Percentiles rank a stretch among this genome's conserved stretches.
phyloP scores from a whole-genome alignment of 2,329 filamentous ascomycete genomes.

The Clonostachys rosea region DNA sequence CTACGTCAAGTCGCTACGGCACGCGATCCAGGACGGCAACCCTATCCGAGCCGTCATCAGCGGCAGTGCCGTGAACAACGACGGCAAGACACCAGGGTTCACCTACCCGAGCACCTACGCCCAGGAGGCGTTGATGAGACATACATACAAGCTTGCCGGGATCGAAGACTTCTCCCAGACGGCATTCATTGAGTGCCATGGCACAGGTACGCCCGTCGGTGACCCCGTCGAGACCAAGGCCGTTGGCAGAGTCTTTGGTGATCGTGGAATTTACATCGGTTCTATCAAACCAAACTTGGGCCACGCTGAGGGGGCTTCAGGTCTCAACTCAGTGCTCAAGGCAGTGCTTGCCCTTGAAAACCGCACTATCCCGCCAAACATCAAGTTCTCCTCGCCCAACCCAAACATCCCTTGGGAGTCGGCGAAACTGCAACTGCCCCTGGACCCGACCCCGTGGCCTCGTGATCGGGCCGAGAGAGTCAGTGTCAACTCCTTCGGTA shows the following conservation, averaged over 20 bases:
- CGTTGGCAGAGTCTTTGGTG: conserved; percentile 20
- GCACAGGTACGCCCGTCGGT: conserved; percentile 36
- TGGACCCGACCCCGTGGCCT: conserved; percentile 15
- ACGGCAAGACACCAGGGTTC: conserved; percentile 32
- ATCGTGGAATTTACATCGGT: conserved; percentile 15
- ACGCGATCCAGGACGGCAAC: conserved; percentile 38
- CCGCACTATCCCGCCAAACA: conserved; percentile 15
- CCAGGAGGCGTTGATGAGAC: conserved; percentile 30
- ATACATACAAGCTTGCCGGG: conserved; percentile 22
- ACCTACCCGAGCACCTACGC: conserved; percentile 26
- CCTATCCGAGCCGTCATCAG: conserved; percentile 27
- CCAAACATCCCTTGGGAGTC: conserved; percentile 12
- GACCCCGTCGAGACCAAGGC: conserved; percentile 34
- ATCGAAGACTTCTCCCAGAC: conserved; percentile 14
- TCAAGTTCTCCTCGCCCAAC: conserved; percentile 14
- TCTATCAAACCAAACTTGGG: conserved; percentile 32
- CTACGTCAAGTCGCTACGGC: conserved; percentile 32
- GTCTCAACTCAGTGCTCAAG: conserved; percentile 21
- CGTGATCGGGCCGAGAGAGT: conserved; percentile 12
- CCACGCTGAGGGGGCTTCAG: conserved; percentile 26
- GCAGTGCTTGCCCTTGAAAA: conserved; percentile 18
- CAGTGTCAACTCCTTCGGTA: conserved; percentile 31
- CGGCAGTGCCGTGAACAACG: conserved; percentile 21
- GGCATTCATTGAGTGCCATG: conserved; percentile 32
- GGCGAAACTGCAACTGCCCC: conserved; percentile 14